Base-by-base conservation (phyloP, 108 stramenopile species). In the Craspedostauros australis region DNA sequence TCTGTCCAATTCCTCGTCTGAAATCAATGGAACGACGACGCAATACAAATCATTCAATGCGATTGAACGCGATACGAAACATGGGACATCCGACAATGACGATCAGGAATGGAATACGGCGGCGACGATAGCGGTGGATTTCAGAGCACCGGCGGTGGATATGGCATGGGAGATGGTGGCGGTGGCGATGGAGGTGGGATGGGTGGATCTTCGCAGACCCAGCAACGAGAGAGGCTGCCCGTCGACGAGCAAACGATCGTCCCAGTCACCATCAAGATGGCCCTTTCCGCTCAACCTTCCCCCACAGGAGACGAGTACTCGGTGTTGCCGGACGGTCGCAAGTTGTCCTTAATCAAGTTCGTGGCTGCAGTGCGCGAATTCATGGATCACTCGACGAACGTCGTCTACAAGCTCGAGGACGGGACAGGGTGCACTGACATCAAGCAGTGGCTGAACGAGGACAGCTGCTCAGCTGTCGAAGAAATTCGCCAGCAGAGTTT, bases 231-330 rank as follows among this genome's bases (percentile, higher is more conserved):
- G 25, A 72, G 78, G 41, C 66, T 71, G 14, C 40, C 70, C 50
- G 84, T 86, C 62, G 82, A 90, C 49, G 85, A 88, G 45, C 88
- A 88, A 63, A 84, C 84, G 15, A 48, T 90, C 9, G 71, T 80
- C 8, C 87, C 93, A 11, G 57, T 84, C 25, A 94, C 93, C 1
- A 61, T 77, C 48, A 61, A 62, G 19, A 86, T 87, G 88, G 29
- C 68, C 23, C 39, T 66, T 4, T 40, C 54, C 8, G 65, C 84
- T 5, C 32, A 41, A 7, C 32, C 75, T 8, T 60, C 66, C 37
- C 41, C 32, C 28, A 34, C 50, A n/a, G 66, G 51, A 5, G 79
- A 68, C 22, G 57, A 57, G n/a, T 60, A 63, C 32, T 66, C 55
- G 31, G 21, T 43, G 4, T 67, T 91, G 12, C 25, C 50, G 23